Conservation (phyloP, 345 rosid species). For the Populus nigra region DNA sequence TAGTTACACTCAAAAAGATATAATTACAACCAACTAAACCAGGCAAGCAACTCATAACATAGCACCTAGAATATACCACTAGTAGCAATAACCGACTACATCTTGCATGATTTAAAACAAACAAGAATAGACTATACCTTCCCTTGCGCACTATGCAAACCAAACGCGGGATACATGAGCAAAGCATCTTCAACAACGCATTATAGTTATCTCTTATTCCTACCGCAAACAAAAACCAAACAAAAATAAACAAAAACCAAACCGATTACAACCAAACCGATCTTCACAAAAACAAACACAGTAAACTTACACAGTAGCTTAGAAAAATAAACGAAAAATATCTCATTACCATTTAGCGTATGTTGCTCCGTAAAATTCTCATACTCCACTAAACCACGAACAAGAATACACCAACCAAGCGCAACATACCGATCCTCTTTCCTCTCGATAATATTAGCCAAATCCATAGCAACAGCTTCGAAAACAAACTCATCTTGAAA, state of each 20-base stretch:
- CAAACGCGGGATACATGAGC: conserved; percentile 51
- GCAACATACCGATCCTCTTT: conserved; percentile 65
- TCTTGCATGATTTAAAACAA: background rate
- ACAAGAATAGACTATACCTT: conserved; percentile 47
- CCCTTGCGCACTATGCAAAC: conserved; percentile 44
- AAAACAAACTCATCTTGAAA: conserved; percentile 68
- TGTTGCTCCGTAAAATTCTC: conserved; percentile 45
- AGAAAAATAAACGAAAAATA: background rate
- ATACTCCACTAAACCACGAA: conserved; percentile 55
- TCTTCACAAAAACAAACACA: background rate
- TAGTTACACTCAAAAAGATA: background rate
- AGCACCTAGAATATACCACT: too few species aligned
- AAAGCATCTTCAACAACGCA: conserved; percentile 53
- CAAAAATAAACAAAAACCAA: background rate
- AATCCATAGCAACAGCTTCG: conserved; percentile 43
- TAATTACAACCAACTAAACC: background rate
- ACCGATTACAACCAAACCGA: background rate
- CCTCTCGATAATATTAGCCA: conserved; percentile 42
- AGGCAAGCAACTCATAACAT: background rate
- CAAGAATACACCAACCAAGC: conserved; percentile 84
- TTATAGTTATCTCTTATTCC: conserved; percentile 63
- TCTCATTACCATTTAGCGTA: conserved; percentile 48
- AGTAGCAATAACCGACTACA: background rate
- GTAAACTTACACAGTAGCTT: background rate
- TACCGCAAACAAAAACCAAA: conserved; percentile 19